Evolutionary conservation across 768 basidiomycete genomes (phyloP), one percentile per base, ranked within the genome.

Genomic region (Strobilomyces dryophilus): DNA sequence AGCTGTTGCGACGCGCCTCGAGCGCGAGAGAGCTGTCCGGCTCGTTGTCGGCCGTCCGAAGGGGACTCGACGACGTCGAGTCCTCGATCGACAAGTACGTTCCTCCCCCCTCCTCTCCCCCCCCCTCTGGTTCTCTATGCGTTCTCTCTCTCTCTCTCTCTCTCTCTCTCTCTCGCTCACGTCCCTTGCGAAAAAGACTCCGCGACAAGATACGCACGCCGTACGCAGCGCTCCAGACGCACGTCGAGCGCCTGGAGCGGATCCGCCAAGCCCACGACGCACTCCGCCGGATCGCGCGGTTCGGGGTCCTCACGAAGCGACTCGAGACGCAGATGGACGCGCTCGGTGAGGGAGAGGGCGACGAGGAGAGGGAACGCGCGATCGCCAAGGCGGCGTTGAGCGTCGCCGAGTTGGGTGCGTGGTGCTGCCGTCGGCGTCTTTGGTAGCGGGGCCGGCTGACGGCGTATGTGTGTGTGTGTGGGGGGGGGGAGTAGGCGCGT

Each of bases 321-420:
- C 76, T 98, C 42, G 87, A 97, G 60, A 65, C 75, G 5, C 95
- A 98, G 71, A 94, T 98, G 84, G 74, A 71, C 15, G 89, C 89
- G 60, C 78, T 94, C 26, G 47, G 47, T 4, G 24, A 24, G 3
- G 47, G 53, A 51, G 82, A 80, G 27, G 66, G 74, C 32, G 87
- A 87, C 61, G 87, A 91, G 27, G 89, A 92, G 59, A 85, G 84
- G 67, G 95, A 97, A 63, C 78, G 95, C 9, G 82, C 82, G 15
- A 84, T 98, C 61, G 88, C 93, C 2, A 95, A 95, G 69, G 95
- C 95, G 2, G 95, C 95, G n/a, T 73, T 98, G 61, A 94, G 84
- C 36, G 84, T 98, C 9, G 92, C 95, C 1, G 95, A 99, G 68
- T 75, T 98, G 40, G 78, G 93, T 92, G 55, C 60, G 86, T 73